Percentiles rank a stretch among this genome's conserved stretches.
These are phyloP conservation scores for Drechmeria coniospora DNA, from an alignment of 2,329 filamentous ascomycete species.

Conservation along the genomic window DNA sequence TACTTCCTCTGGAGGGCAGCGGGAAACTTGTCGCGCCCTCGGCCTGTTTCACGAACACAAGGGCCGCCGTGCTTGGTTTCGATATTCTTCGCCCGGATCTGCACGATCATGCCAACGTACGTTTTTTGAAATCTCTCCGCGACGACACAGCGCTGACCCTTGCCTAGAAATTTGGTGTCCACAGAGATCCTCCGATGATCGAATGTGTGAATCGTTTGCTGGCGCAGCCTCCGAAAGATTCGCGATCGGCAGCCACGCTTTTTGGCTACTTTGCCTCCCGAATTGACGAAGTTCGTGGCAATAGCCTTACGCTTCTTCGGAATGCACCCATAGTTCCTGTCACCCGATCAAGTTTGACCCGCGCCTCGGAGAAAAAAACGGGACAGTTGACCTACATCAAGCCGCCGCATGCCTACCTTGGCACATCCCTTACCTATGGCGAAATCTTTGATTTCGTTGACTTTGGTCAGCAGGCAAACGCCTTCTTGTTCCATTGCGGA, in stretches of 20 bases:
- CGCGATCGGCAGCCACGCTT: constrained; percentile 49
- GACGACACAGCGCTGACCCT: constrained; percentile 3
- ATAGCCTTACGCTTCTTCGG: constrained; percentile 43
- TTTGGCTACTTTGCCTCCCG: constrained; percentile 78
- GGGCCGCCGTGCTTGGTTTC: constrained; percentile 65
- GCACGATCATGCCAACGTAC: constrained; percentile 53
- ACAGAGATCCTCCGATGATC: constrained; percentile 61
- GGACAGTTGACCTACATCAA: constrained; percentile 28
- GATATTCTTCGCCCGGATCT: constrained; percentile 61
- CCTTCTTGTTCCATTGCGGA: constrained; percentile 76
- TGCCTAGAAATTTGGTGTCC: constrained; percentile 62
- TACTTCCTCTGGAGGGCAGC: constrained; percentile 61
- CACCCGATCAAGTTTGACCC: constrained; percentile 13
- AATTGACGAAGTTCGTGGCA: constrained; percentile 53
- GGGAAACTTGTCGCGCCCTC: constrained; percentile 54
- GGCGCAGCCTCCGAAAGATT: constrained; percentile 52
- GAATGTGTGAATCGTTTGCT: constrained; percentile 63
- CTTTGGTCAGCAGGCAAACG: constrained; percentile 75
- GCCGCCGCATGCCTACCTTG: constrained; percentile 68
- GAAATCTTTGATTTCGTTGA: constrained; percentile 97
- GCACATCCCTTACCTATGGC: constrained; percentile 52
- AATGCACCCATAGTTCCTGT: constrained; percentile 61
- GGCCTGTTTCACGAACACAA: constrained; percentile 69
- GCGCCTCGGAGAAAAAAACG: constrained; percentile 24
- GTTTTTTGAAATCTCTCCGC: too few relatives aligned